Conservation (phyloP, 192 early-diverging fungal species). For the Diversispora eburnea region DNA sequence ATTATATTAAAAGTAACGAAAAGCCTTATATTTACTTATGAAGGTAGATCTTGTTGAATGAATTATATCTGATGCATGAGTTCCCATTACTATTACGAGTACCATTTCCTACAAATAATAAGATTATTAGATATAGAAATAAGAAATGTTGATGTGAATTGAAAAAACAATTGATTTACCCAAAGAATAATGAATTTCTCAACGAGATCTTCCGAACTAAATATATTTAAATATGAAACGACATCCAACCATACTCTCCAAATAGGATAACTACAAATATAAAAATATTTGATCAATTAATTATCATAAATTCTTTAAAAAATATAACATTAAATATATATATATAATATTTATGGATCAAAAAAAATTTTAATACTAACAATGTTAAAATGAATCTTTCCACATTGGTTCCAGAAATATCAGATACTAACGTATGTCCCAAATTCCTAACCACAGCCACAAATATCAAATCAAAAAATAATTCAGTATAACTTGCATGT, state of each 20-base stretch:
- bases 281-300: background rate
- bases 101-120: conserved; percentile 22
- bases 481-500: conserved; percentile 20
- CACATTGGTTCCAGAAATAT: background rate
- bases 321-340: no score
- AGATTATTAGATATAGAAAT: background rate
- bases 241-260: conserved; percentile 21
- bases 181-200: conserved; percentile 30
- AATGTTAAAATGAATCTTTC: conserved; percentile 27
- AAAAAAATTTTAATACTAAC: conserved; percentile 10
- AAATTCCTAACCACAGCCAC: conserved; percentile 23
- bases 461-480: conserved; percentile 36
- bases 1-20: no score
- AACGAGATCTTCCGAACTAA: conserved; percentile 31
- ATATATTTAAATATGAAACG: conserved; percentile 16
- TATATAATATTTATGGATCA: no score
- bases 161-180: conserved; percentile 8
- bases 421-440: conserved; percentile 8
- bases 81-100: conserved; percentile 25
- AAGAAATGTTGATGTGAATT: no score
- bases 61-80: conserved; percentile 19
- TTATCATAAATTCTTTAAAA: no score
- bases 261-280: conserved; percentile 23
- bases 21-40: no score
- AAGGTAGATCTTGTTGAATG: background rate